These are phyloP conservation scores for Peronospora destructor DNA, from an alignment of 352 stramenopile genomes.

Conservation along the genomic window DNA sequence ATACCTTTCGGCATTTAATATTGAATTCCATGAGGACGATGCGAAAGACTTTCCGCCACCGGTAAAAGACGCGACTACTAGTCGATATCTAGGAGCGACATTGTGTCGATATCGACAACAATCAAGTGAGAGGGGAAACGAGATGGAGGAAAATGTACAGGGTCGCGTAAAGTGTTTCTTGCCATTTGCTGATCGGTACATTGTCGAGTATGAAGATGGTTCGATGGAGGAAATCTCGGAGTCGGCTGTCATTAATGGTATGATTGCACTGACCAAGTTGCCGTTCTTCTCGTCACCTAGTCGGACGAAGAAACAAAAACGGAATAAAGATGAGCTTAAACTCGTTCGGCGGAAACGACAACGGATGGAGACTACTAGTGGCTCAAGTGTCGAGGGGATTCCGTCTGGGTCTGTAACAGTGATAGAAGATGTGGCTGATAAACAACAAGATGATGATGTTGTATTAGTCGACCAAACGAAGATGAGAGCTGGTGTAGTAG, in stretches of 20 bases:
- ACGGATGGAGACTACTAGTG: conserved; percentile 7
- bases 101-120: conserved; percentile 19
- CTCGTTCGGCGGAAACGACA: conserved; percentile 22
- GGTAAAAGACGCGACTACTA: conserved; percentile 39
- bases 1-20: conserved; percentile 46
- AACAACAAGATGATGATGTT: conserved; percentile 11
- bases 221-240: conserved; percentile 43
- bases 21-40: conserved; percentile 42
- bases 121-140: conserved; percentile 1
- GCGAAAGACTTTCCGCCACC: conserved; percentile 45
- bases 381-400: conserved; percentile 11
- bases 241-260: conserved; percentile 48
- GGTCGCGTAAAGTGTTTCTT: conserved; percentile 49
- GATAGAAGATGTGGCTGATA: conserved; percentile 12
- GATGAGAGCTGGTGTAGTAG: conserved; percentile 1
- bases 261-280: conserved; percentile 42
- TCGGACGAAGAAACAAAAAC: conserved; percentile 10
- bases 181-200: conserved; percentile 54
- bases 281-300: conserved; percentile 25
- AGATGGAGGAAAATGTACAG: conserved; percentile 14
- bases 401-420: conserved; percentile 10
- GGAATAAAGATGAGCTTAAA: conserved; percentile 2
- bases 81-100: conserved; percentile 45
- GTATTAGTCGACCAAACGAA: conserved; percentile 12
- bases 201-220: conserved; percentile 47